Evolutionary conservation across 495 filamentous ascomycete genomes (phyloP), one percentile per base, ranked within the genome.

Genomic region (Articulospora tetracladia): DNA sequence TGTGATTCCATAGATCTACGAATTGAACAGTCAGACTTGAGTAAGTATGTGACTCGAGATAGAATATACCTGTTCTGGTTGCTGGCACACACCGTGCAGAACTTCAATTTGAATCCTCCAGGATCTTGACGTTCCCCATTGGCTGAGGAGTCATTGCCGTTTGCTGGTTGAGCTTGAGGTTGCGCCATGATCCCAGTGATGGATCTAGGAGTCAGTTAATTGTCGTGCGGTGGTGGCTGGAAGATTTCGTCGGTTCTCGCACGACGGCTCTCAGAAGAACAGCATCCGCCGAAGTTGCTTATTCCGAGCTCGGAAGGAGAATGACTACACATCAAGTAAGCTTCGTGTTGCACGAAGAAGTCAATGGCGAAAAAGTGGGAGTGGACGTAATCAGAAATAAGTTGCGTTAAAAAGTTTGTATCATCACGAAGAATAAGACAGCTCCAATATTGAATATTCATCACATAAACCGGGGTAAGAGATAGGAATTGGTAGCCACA

Each of bases 81-180:
- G 66, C 91, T 96, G 3, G 94, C 94, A 74, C 95, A 99, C 36
- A 99, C 94, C 1, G 95, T 99, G 80, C 95, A 99, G 76, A 98
- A 97, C 67, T 88, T 94, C 44, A 99, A 80, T 70, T 90, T 95
- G 80, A 85, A 94, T 24, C 73, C 80, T 11, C 74, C 73, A 7
- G 62, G 22, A 50, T 77, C 77, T 55, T 70, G 66, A 10, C 60
- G 61, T 47, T 76, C 74, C 27, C 72, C 74, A 61, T 77, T 77
- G n/a, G 71, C 64, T 26, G 72, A 60, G 10, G 69, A n/a, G 22
- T 68, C 60, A 15, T 74, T 62, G 13, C 26, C 41, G 25, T n/a
- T 48, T 19, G 20, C 32, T 13, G 50, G 27, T 55, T 67, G 61
- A n/a, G 53, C n/a, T 59, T 64, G 57, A 20, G 39, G 12, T 59